These are phyloP conservation scores for Calonectria pseudoturangicola DNA, from an alignment of 2,329 filamentous ascomycete genomes.

Conservation along the genomic window DNA sequence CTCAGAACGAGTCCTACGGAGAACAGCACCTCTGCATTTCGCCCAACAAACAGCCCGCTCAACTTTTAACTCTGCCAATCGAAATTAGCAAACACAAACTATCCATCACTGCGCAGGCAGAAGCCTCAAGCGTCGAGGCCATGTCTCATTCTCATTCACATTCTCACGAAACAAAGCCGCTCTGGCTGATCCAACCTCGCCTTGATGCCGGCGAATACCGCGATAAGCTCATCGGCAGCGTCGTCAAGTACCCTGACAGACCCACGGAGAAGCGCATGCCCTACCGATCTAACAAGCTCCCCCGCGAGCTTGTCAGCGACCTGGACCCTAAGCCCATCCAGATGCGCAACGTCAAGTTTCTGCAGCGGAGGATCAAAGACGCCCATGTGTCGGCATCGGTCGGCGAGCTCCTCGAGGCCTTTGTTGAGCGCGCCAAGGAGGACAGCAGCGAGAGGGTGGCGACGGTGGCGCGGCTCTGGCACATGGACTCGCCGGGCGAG, in stretches of 20 bases:
- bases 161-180: conserved; percentile 35
- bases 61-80: neutral
- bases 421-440: conserved; percentile 35
- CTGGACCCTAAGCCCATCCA: conserved; percentile 38
- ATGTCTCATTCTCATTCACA: conserved; percentile 29
- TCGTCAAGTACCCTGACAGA: conserved; percentile 36
- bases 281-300: conserved; percentile 35
- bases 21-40: neutral
- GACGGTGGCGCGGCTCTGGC: conserved; percentile 35
- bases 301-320: conserved; percentile 34
- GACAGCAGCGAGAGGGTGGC: conserved; percentile 31
- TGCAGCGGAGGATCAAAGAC: conserved; percentile 39
- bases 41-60: neutral
- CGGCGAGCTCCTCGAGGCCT: conserved; percentile 34
- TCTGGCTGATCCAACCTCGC: conserved; percentile 38
- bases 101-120: neutral
- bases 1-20: neutral
- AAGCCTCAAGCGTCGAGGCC: conserved; percentile 7
- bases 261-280: conserved; percentile 39
- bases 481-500: conserved; percentile 38
- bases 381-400: conserved; percentile 33
- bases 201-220: conserved; percentile 37
- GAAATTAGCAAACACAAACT: neutral
- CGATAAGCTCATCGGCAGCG: conserved; percentile 37
- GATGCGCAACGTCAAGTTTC: conserved; percentile 39